Evolutionary conservation across 139 green algal genomes (phyloP).

Genomic region (Micractinium conductrix): DNA sequence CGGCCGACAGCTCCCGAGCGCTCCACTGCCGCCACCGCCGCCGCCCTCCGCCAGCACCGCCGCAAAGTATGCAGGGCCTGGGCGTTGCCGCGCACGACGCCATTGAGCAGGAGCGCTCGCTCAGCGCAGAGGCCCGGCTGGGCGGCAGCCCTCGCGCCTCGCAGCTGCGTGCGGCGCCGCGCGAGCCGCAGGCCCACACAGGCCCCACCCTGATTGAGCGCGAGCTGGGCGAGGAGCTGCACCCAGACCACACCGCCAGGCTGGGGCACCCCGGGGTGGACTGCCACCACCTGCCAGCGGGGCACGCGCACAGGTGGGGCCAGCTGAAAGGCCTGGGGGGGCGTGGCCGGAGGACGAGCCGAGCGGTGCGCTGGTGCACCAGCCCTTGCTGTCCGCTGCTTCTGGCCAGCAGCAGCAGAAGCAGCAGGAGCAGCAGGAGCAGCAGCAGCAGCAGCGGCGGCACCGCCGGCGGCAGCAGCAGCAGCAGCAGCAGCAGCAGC

Average conservation of each 20-base stretch:
- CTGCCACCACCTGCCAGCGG: not conserved
- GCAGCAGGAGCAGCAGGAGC: too few species aligned
- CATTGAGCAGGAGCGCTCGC: not conserved
- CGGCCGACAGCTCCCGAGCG: not conserved
- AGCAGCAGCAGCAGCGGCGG: too few species aligned
- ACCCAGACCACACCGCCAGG: not conserved
- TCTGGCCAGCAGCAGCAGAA: too few species aligned
- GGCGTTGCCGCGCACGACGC: not conserved
- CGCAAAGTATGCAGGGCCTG: not conserved
- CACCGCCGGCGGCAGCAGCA: too few species aligned
- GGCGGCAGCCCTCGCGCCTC: not conserved
- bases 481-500: too few species aligned
- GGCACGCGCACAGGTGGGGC: conserved; percentile 12
- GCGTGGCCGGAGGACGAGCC: too few species aligned
- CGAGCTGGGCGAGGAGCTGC: conserved; percentile 2
- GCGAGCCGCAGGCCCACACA: conserved; percentile 4
- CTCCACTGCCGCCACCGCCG: not conserved
- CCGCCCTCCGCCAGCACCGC: not conserved
- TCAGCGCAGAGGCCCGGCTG: not conserved
- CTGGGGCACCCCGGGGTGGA: not conserved
- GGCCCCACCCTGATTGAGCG: not conserved
- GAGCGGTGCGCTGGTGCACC: not conserved
- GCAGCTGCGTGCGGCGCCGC: not conserved
- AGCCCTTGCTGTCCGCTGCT: too few species aligned
- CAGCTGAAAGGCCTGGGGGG: not conserved